Conservation (phyloP, 169 alveolate genomes). For the Amoebophrya sp. region DNA sequence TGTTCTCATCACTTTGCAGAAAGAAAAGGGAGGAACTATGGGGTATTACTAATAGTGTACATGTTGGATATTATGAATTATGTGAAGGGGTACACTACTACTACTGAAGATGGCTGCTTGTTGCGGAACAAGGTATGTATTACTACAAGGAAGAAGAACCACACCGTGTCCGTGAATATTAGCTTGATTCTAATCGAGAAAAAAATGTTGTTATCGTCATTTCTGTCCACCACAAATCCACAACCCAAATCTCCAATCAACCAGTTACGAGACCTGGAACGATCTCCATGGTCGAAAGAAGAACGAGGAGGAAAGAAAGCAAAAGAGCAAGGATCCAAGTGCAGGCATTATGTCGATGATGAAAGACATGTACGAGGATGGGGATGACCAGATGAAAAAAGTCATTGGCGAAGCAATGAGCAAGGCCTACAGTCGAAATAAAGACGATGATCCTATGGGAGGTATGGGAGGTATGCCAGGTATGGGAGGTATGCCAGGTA, state of each 20-base stretch:
- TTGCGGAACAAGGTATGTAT: neutral
- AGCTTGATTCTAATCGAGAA: too few species aligned
- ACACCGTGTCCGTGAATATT: too few species aligned
- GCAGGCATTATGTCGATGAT: neutral
- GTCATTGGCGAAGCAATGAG: neutral
- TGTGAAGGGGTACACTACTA: too few species aligned
- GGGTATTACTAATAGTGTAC: too few species aligned
- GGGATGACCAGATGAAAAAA: neutral
- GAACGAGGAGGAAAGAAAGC: neutral
- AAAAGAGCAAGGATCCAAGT: neutral
- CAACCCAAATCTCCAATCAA: too few species aligned
- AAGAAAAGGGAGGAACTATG: neutral
- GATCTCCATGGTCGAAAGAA: neutral
- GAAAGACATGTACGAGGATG: constrained; percentile 18
- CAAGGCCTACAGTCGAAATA: neutral
- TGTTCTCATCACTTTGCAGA: neutral
- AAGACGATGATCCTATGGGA: too few species aligned
- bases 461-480: too few species aligned
- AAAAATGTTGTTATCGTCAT: too few species aligned
- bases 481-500: too few species aligned
- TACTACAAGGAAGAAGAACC: too few species aligned
- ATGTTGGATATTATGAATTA: too few species aligned
- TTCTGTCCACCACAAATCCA: too few species aligned
- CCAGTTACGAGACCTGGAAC: constrained; percentile 17
- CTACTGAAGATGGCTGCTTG: neutral